Base-by-base conservation (phyloP, 805 yeast genomes). In the Candida coquimbonensis region DNA sequence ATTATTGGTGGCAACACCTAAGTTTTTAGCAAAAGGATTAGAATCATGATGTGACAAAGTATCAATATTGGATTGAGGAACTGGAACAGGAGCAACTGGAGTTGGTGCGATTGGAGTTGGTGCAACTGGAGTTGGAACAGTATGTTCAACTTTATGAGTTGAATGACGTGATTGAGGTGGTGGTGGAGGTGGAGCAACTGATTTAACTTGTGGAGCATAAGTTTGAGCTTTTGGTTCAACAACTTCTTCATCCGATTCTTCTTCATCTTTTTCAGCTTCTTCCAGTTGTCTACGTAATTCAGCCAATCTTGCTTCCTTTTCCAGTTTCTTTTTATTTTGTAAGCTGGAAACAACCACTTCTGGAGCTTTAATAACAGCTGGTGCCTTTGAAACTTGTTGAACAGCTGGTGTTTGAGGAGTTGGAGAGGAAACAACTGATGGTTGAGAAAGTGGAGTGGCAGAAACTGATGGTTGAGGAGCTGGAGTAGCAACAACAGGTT, bases 241-340 rank as follows among this genome's bases (percentile, higher is more conserved):
- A 24, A 39, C 52, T 21, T 49, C 54, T 27, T 55, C 62, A 3
- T 61, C 63, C 9, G 63, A 64, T 7, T 69, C 74, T n/a, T 72
- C 74, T 17, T 72, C 74, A 17, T 64, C 65, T 13, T 70, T 74
- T 31, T 73, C 76, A 24, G 65, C 66, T 9, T 72, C 79, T 36
- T 73, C 82, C 73, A 81, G 75, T 56, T 81, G 83, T 49, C 69
- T 73, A 53, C 74, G 78, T 44, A 81, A 62, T 50, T 73, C 71
- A 3, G 81, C 84, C 45, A 79, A 55, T 51, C 80, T 69, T 12
- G 76, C 83, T 50, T 79, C 86, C 55, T 77, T 80, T 9, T 77
- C 82, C 31, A 72, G 72, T 51, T 75, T 75, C 60, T 74, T 80
- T 60, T 73, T 77, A 49, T 66, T 56, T 48, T 73, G 74, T 42